Base-by-base conservation (phyloP, 2,329 filamentous ascomycete species). In the Hymenoscyphus salicellus region DNA sequence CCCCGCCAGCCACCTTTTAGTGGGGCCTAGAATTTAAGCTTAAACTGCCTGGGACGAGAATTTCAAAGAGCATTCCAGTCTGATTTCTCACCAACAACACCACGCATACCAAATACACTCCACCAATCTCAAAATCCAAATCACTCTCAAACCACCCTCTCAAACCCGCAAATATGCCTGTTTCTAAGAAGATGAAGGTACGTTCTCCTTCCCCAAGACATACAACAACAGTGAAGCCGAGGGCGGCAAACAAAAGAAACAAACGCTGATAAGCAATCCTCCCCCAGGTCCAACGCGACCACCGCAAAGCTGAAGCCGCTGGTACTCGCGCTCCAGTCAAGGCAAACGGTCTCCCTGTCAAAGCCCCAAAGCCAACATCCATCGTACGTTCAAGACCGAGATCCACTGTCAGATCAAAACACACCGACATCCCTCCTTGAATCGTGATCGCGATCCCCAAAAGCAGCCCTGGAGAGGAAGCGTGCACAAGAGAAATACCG, bases 281-380 rank as follows among this genome's bases (percentile, higher is more conserved):
- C 55, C 10, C 32, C 8, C 72, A 84, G 79, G 77, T 83, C 70
- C 77, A 79, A 70, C 81, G 81, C 73, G 83, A 85, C 75, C 83
- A 85, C 76, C 82, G 84, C 72, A 82, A 80, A 68, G 83, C 80
- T 52, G 83, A 85, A 3, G 79, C 79, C 32, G 83, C 81, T 33
- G 83, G 83, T 65, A 85, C 83, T 62, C 79, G 83, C 59, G 77
- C 79, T 38, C 78, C 82, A 0, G 82, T 84, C 66, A 84, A 84
- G 75, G 74, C 82, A 20, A 85, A 85, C 68, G 83, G 83, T 32
- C 78, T 83, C 1, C 83, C 83, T 1, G 81, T 83, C 67, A 85
- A 85, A 77, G 65, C 82, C 0, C 78, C 81, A 0, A 84, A 84
- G 78, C 79, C 79, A n/a, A 83, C 79, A 33, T 80, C 79, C 8